Percentiles rank a stretch among this genome's conserved stretches.
These are phyloP conservation scores for Peniophora sp. DNA, from an alignment of 1,284 basidiomycete species.

Conservation along the genomic window DNA sequence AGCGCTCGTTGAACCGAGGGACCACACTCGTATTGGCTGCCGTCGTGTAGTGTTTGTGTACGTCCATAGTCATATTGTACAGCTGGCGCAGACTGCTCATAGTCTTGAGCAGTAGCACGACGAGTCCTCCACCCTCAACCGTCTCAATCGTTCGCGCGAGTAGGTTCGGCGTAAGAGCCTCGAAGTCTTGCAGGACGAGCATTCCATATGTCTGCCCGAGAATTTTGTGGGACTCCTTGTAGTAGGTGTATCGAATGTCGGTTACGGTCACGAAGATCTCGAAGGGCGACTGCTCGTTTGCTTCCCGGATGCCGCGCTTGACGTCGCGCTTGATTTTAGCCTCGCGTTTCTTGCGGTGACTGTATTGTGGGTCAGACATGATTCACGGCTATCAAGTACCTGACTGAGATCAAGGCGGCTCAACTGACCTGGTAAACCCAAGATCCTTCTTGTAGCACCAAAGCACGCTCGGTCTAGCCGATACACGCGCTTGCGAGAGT, in stretches of 20 bases:
- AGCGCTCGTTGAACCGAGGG: conserved; percentile 97
- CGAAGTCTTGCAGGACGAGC: conserved; percentile 97
- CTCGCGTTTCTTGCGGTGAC: conserved; percentile 95
- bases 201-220: conserved; percentile 98
- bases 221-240: conserved; percentile 94
- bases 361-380: conserved; percentile 21
- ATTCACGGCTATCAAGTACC: neutral
- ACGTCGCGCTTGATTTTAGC: conserved; percentile 93
- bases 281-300: conserved; percentile 94
- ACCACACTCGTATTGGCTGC: conserved; percentile 86
- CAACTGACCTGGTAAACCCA: conserved; percentile 79
- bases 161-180: conserved; percentile 96
- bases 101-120: conserved; percentile 89
- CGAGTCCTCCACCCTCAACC: conserved; percentile 93
- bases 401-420: neutral
- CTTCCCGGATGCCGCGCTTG: conserved; percentile 88
- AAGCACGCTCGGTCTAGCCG: conserved; percentile 83
- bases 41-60: conserved; percentile 89
- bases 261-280: conserved; percentile 99
- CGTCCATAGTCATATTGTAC: conserved; percentile 97
- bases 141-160: conserved; percentile 98
- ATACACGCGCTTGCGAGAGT: conserved; percentile 84
- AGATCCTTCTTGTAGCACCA: conserved; percentile 99
- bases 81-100: conserved; percentile 93
- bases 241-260: conserved; percentile 95